Conservation (phyloP, 345 rosid species). For the Boechera divaricarpa region DNA sequence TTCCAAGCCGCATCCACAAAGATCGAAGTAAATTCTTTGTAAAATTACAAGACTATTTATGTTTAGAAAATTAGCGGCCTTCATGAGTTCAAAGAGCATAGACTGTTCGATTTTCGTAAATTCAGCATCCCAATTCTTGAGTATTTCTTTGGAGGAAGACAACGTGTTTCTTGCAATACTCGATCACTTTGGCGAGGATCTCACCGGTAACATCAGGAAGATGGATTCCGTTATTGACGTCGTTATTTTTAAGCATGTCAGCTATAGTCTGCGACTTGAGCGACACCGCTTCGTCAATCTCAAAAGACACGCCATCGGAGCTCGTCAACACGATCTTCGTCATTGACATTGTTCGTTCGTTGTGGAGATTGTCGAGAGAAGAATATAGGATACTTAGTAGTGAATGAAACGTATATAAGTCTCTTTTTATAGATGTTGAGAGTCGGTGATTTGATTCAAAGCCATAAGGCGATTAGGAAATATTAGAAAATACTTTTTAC, state of each 20-base stretch:
- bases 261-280: slow-evolving; percentile 7
- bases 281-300: slow-evolving; percentile 17
- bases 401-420: background rate
- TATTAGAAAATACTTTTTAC: background rate
- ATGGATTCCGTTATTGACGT: background rate
- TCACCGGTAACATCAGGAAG: background rate
- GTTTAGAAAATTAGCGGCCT: background rate
- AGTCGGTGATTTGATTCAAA: background rate
- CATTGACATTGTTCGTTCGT: background rate
- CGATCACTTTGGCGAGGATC: slow-evolving; percentile 1
- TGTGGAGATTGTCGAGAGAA: background rate
- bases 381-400: background rate
- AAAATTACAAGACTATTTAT: background rate
- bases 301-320: background rate
- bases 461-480: too few species aligned
- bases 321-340: slow-evolving; percentile 2
- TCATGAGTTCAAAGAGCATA: background rate
- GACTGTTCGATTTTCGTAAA: background rate
- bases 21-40: too few species aligned
- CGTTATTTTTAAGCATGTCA: background rate
- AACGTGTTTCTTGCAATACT: slow-evolving; percentile 22
- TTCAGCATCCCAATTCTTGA: background rate
- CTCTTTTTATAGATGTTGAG: background rate
- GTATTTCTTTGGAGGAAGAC: background rate
- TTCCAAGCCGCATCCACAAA: too few species aligned